Base-by-base conservation (phyloP, 345 rosid species). In the Brassica cretica region DNA sequence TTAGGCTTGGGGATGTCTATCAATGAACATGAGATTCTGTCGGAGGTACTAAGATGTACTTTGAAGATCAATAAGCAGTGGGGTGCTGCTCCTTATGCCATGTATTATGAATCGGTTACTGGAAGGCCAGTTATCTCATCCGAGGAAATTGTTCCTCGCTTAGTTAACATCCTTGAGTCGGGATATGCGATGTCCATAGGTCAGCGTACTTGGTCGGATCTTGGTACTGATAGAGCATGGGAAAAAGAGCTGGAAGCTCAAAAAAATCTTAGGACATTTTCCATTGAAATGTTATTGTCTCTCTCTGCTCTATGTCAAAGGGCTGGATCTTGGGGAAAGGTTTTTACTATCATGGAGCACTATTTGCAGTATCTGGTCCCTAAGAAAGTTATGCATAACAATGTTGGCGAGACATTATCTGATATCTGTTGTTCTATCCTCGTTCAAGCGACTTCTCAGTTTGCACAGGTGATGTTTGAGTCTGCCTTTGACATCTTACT, bases 391-490 rank as follows among this genome's bases (percentile, higher is more conserved):
- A 73, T 77, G 63, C 88, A 89, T 67, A 81, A 81, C 29, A 37
- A 79, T 72, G 87, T 78, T 76, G 83, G 83, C 73, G 85, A 80
- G 78, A 76, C 76, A 78, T 75, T 84, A 76, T 82, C 82, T 74
- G 82, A 83, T 82, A 79, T 85, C 64, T 78, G 77, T 58, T 73
- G 84, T 67, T 80, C 86, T 74, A 79, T 89, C 74, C 68, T 91
- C 77, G 87, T 91, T 76, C 98, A 90, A 80, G 90, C 98, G 55
- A 82, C 90, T 78, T 84, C 92, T 68, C 99, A 91, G 87, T 86
- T 90, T 85, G 90, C 88, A 12, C 89, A 85, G 86, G 82, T 80
- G 66, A 95, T 93, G 97, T 88, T 93, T 82, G 98, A 93, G 84
- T 89, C 91, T 72, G 88, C 99, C 61, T 75, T 87, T 55, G 96